Percentiles rank a stretch among this genome's conserved stretches.
phyloP scores from a whole-genome alignment of 805 yeast genomes.

The Metschnikowia amazonensis region DNA sequence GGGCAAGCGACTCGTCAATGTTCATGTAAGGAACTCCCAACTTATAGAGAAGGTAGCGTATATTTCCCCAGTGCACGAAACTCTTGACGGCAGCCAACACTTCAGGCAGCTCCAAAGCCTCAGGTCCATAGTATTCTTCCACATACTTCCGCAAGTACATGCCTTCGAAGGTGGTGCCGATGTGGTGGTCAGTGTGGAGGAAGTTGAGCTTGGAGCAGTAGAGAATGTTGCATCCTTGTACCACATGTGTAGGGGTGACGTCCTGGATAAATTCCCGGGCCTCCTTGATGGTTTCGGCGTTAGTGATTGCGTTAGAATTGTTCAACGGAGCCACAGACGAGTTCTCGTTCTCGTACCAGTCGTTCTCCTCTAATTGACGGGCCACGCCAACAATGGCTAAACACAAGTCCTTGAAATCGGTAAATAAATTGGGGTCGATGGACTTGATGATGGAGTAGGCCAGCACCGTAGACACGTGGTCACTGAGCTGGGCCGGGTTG shows the following conservation, averaged over 20 bases:
- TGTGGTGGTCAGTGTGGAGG: conserved; percentile 54
- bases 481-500: conserved; percentile 25
- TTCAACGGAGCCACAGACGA: conserved; percentile 37
- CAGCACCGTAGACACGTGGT: conserved; percentile 37
- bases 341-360: conserved; percentile 48
- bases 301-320: conserved; percentile 25
- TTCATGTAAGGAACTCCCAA: conserved; percentile 38
- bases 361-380: conserved; percentile 43
- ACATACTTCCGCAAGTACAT: conserved; percentile 38
- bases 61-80: conserved; percentile 54
- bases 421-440: conserved; percentile 30
- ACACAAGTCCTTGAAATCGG: conserved; percentile 40
- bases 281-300: conserved; percentile 9
- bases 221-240: conserved; percentile 40
- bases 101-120: conserved; percentile 35
- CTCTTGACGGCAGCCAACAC: conserved; percentile 47
- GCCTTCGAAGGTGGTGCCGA: conserved; percentile 49
- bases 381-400: conserved; percentile 48
- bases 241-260: conserved; percentile 34
- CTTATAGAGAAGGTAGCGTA: conserved; percentile 43
- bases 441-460: conserved; percentile 40
- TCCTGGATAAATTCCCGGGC: conserved; percentile 30
- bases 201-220: conserved; percentile 48
- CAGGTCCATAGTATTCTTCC: conserved; percentile 37
- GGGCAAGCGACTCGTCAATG: conserved; percentile 26